A percentile compares a stretch with the other conserved stretches of the same genome.
Conservation (phyloP, 1,139 yeast species). For the Diutina neorugosa region DNA sequence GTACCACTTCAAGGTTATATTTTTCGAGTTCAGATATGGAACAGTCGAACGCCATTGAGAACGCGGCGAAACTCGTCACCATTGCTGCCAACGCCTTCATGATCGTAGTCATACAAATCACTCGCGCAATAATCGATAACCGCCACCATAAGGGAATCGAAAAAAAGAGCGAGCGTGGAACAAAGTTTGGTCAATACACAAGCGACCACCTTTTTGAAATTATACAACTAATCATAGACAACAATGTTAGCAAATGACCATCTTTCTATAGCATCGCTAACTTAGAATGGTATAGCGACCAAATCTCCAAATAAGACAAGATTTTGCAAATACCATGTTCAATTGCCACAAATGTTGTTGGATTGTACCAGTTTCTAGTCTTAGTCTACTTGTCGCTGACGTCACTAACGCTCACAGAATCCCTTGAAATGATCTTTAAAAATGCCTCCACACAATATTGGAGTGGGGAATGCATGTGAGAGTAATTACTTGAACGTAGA, state of each 20-base stretch:
- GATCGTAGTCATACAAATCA: not conserved
- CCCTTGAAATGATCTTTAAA: not conserved
- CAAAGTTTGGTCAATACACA: no score
- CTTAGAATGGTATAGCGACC: no score
- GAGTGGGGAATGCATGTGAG: not conserved
- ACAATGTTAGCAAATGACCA: no score
- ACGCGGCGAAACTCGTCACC: not conserved
- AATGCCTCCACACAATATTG: not conserved
- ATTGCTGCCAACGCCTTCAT: not conserved
- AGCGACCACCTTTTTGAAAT: no score
- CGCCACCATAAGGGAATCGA: not conserved
- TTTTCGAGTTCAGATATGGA: constrained; percentile 25
- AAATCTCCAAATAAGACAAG: no score
- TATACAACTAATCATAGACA: no score
- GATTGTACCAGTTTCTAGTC: no score
- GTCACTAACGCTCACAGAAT: not conserved
- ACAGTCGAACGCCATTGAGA: constrained; percentile 23
- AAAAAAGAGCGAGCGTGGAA: not conserved
- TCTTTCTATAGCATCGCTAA: no score
- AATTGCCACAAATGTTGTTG: no score
- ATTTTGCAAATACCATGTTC: no score
- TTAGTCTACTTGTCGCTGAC: not conserved
- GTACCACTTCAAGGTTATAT: constrained; percentile 31
- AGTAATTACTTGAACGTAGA: no score
- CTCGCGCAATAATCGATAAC: not conserved